Conservation (phyloP, 139 green algal species). For the Micromonas commoda region DNA sequence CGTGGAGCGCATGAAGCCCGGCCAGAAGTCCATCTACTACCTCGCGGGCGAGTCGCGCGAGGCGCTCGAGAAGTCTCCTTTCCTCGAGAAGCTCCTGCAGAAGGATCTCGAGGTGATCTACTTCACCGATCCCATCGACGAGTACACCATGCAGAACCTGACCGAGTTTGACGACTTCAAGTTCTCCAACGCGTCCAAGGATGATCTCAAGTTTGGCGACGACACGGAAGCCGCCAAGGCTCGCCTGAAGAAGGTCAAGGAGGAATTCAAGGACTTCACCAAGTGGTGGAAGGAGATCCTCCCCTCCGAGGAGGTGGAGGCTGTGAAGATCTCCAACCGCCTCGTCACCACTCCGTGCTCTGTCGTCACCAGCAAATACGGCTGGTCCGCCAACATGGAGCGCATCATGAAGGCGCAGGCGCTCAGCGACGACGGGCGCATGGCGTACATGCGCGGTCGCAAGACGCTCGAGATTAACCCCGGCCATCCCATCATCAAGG, state of each 20-base stretch:
- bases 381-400: slow-evolving; percentile 96
- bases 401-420: slow-evolving; percentile 80
- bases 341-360: slow-evolving; percentile 80
- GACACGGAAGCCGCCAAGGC: slow-evolving; percentile 76
- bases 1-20: slow-evolving; percentile 81
- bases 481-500: slow-evolving; percentile 77
- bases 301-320: slow-evolving; percentile 47
- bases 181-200: slow-evolving; percentile 89
- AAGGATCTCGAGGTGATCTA: slow-evolving; percentile 84
- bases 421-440: slow-evolving; percentile 41
- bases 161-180: slow-evolving; percentile 89
- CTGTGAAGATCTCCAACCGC: slow-evolving; percentile 72
- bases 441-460: slow-evolving; percentile 43
- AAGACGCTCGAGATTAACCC: slow-evolving; percentile 95
- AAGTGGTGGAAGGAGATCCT: slow-evolving; percentile 90
- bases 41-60: slow-evolving; percentile 64
- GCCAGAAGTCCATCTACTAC: slow-evolving; percentile 96
- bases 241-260: slow-evolving; percentile 69
- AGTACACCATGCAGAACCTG: slow-evolving; percentile 93
- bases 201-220: slow-evolving; percentile 86
- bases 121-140: slow-evolving; percentile 93
- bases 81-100: slow-evolving; percentile 54
- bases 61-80: slow-evolving; percentile 69
- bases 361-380: slow-evolving; percentile 89
- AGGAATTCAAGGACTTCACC: slow-evolving; percentile 78